A percentile compares a stretch with the other conserved stretches of the same genome.
Evolutionary conservation across 495 filamentous ascomycete species (phyloP).

Genomic region (Oleoguttula mirabilis): DNA sequence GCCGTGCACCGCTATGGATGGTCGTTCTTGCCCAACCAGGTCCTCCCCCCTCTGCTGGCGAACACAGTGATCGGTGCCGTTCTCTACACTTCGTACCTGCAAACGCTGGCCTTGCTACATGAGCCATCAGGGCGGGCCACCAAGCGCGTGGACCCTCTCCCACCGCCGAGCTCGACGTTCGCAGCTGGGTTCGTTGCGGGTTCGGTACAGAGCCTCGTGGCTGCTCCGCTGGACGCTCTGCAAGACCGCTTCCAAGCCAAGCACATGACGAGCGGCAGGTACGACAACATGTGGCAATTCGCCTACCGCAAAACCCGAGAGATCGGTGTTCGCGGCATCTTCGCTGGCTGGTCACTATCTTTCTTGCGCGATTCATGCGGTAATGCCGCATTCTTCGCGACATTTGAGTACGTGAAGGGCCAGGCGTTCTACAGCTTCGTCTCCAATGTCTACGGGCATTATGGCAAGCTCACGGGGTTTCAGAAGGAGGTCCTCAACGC

Average conservation of each 20-base stretch:
- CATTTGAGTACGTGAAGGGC: constrained; percentile 77
- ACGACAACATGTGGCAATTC: constrained; percentile 76
- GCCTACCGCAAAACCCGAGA: constrained; percentile 57
- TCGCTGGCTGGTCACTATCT: constrained; percentile 68
- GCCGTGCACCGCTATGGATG: constrained; percentile 71
- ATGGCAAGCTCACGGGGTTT: constrained; percentile 7
- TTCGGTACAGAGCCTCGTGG: constrained; percentile 63
- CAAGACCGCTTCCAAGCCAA: constrained; percentile 64
- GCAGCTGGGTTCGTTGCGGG: constrained; percentile 68
- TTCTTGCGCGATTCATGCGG: constrained; percentile 74
- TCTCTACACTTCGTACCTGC: constrained; percentile 79
- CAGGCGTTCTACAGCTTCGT: constrained; percentile 75
- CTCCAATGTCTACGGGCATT: constrained; percentile 59
- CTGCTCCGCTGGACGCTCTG: constrained; percentile 80
- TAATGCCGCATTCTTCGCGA: constrained; percentile 70
- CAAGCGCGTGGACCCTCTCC: constrained; percentile 66
- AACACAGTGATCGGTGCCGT: constrained; percentile 74
- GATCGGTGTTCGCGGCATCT: constrained; percentile 70
- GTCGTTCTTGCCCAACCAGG: constrained; percentile 77
- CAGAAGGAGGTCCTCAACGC: constrained; percentile 8
- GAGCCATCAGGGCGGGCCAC: constrained; percentile 54
- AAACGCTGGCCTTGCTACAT: constrained; percentile 60
- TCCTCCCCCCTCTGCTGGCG: constrained; percentile 72
- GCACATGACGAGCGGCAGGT: constrained; percentile 55
- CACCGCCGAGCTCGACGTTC: constrained; percentile 53